A percentile compares a stretch with the other conserved stretches of the same genome.
Conservation (phyloP, 148 eudicot species). For the Cornus controversa region DNA sequence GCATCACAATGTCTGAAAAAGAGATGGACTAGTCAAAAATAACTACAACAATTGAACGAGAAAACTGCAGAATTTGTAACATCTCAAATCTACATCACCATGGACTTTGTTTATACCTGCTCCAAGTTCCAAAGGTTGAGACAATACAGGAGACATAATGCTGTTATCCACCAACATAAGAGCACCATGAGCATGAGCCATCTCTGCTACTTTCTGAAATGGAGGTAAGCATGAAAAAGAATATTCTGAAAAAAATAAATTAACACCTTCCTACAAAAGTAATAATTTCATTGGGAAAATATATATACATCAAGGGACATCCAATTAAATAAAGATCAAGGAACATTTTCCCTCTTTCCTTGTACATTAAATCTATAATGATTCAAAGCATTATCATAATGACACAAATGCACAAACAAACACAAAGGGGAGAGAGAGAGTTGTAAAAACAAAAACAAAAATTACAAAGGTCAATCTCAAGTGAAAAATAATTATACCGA, state of each 20-base stretch:
- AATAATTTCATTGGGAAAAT: too few relatives aligned
- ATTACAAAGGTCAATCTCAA: too few relatives aligned
- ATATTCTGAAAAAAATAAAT: background rate
- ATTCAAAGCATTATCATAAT: too few relatives aligned
- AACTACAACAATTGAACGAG: background rate
- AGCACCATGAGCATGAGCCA: conserved; percentile 93
- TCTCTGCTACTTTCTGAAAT: conserved; percentile 77
- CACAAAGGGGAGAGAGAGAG: background rate
- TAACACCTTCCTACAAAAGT: background rate
- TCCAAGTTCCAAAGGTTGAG: conserved; percentile 89
- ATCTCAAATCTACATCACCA: background rate
- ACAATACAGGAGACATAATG: conserved; percentile 96
- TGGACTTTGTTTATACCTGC: conserved; percentile 58
- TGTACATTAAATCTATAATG: background rate
- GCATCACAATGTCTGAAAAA: conserved; percentile 94
- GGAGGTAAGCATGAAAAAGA: conserved; percentile 10
- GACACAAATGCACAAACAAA: too few relatives aligned
- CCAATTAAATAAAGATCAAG: background rate
- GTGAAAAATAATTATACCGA: too few relatives aligned
- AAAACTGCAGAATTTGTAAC: background rate
- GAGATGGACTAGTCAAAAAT: conserved; percentile 13
- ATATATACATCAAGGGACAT: background rate
- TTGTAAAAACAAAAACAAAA: too few relatives aligned
- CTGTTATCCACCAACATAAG: conserved; percentile 96
- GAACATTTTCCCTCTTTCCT: background rate